Evolutionary conservation across 2,329 filamentous ascomycete species (phyloP), one percentile per base, ranked within the genome.

Genomic region (Ophiosphaerella narmari): DNA sequence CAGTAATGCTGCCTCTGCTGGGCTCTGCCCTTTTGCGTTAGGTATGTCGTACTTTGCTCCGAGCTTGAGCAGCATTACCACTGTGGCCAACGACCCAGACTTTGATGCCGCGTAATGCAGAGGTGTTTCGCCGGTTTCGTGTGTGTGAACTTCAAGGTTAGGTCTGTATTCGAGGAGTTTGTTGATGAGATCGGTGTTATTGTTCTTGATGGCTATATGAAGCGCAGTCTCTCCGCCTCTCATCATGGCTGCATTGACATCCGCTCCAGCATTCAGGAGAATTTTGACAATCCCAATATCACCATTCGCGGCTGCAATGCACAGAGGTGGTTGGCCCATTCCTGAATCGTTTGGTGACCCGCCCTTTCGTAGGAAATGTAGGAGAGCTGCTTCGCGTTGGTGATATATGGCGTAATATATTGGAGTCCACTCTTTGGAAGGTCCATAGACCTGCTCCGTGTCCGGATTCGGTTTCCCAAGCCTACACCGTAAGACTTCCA

Each of bases 61-160:
- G 16, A 51, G 45, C 24, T 60, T 68, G 33, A 71, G 60, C 23
- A 71, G 41, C 7, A 52, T 48, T 23, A 59, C 57, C 3, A 68
- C 62, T 11, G 52, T 47, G 13, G 63, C 62, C 16, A 66, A 47
- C 1, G 59, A 62, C 40, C 56, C 58, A 4, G 59, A 51, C 21
- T 57, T 64, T 12, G 60, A 57, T 18, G 67, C 68, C 23, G 67
- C 68, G 34, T 71, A 71, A 47, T 71, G 68, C 5, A 72, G 60
- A 29, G 62, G 51, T 40, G 69, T 71, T 37, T 70, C 68, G n/a
- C 60, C 50, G 5, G 59, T 63, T 12, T 50, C 21, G 8, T 48
- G 29, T 1, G 69, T 69, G 43, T 52, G 59, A 13, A 42, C 47
- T 33, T 65, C 60, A 11, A 70, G 48, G 29, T 66, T 46, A 7